Base-by-base conservation (phyloP, 371 early-diverging fungal genomes). In the Actinomortierella ambigua region DNA sequence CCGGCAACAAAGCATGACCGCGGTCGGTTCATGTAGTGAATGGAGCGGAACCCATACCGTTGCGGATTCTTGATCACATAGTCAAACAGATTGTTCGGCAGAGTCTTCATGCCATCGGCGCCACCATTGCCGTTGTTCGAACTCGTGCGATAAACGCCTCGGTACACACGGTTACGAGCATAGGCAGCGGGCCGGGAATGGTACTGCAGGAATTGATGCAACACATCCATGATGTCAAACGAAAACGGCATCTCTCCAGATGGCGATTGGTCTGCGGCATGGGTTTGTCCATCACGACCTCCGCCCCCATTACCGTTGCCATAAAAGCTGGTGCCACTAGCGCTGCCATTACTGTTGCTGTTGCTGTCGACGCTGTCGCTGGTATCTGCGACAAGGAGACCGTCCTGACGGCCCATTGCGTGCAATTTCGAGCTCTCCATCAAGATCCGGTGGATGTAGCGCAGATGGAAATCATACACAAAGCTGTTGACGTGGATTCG, bases 401-500 rank as follows among this genome's bases (percentile, higher is more conserved):
- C 34, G 11, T 34, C 34, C 4, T 34, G 7, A 34, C 11, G 4
- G 34, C 34, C 34, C 4, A 34, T 34, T 6, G 4, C 34, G 7
- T 34, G 9, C 22, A 70, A 13, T 52, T 64, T 75, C 26, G 75
- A 67, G 3, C 63, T 63, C 22, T 75, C 68, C 46, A 82, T 83
- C 50, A 92, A 68, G 18, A 88, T 84, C 8, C 76, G 65, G 46
- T 88, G 86, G 24, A 92, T 81, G 50, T 88, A 82, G 20, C 90
- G 82, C 24, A 93, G 55, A 50, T 91, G 91, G 55, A 92, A 92
- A 67, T 94, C 94, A 63, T 88, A 90, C 1, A 89, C 87, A 69
- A 91, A 94, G 17, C 93, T 93, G 61, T 90, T 90, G 53, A 93
- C 84, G 59, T 92, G 94, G 18, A 91, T 85, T 8, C 79, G 62